Evolutionary conservation across 257 asterid species (phyloP), one percentile per base, ranked within the genome.

Genomic region (Striga asiatica): DNA sequence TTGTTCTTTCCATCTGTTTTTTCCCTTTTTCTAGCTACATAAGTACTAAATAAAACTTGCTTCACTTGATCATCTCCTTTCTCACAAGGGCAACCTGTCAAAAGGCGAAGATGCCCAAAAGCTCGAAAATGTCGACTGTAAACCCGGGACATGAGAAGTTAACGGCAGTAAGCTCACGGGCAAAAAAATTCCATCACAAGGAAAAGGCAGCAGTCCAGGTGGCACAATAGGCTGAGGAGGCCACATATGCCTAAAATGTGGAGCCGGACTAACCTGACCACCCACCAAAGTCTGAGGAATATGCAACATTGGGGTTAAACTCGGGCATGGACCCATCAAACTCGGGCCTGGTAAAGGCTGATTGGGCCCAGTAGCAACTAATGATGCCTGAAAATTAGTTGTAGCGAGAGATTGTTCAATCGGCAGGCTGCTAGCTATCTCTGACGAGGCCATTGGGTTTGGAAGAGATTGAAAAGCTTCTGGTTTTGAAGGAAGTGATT

Each of bases 201-300:
- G 50, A 61, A 1, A 6, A 5, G 69, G 51, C 3, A 18, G 13
- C 11, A n/a, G 2, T 39, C n/a, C 18, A 11, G 56, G 29, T 23
- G 57, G 38, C 47, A 54, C 13, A 20, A 9, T 5, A 16, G 64
- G 10, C 17, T 8, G 14, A 55, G 56, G 48, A 19, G 31, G 51
- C 43, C 34, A 35, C 47, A 41, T 21, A 34, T 48, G 58, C 70
- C 68, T 62, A 25, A 75, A 52, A 52, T 83, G 85, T 11, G 88
- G 93, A 12, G 93, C 81, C 29, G 85, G 73, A 32, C 80, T 58
- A 12, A 58, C 25, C 50, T 19, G 24, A 23, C 25, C 21, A 24
- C 27, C 35, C 23, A 24, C 38, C 17, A 50, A 42, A 28, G 64
- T 49, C 43, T 31, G 53, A 37, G 38, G 54, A 8, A 53, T 23